A percentile compares a stretch with the other conserved stretches of the same genome.
These are phyloP conservation scores for Pichia heedii DNA, from an alignment of 805 yeast species.

Conservation along the genomic window DNA sequence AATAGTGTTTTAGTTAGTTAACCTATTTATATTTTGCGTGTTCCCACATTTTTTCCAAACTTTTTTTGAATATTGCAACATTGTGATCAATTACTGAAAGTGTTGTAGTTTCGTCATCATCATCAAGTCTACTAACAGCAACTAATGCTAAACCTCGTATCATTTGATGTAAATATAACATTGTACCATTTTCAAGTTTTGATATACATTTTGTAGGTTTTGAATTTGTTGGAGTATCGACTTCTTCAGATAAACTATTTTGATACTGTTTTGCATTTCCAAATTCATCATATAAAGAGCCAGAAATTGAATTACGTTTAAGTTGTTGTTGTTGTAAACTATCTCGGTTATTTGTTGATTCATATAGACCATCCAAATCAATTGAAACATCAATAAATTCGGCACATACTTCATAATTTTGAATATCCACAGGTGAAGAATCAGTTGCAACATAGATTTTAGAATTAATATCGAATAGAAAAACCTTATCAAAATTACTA, in stretches of 20 bases:
- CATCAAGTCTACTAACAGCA: slow-evolving; percentile 69
- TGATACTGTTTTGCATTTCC: neutral
- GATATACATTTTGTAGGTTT: slow-evolving; percentile 49
- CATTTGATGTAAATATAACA: slow-evolving; percentile 81
- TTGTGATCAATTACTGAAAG: slow-evolving; percentile 79
- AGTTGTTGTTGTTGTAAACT: neutral
- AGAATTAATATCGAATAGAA: slow-evolving; percentile 82
- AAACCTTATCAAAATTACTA: slow-evolving; percentile 86
- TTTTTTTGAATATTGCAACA: slow-evolving; percentile 67
- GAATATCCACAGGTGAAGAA: slow-evolving; percentile 90
- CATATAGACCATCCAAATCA: slow-evolving; percentile 71
- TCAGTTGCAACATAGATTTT: slow-evolving; percentile 95
- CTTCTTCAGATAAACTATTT: neutral
- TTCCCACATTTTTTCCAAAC: slow-evolving; percentile 67
- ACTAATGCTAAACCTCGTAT: slow-evolving; percentile 87
- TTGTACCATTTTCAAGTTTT: slow-evolving; percentile 72
- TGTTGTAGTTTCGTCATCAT: slow-evolving; percentile 37
- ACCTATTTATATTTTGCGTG: slow-evolving; percentile 25
- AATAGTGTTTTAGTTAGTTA: neutral
- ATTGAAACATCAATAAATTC: slow-evolving; percentile 93
- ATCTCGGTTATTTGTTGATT: slow-evolving; percentile 13
- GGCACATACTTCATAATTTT: slow-evolving; percentile 93
- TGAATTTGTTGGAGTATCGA: neutral
- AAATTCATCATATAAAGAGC: slow-evolving; percentile 3
- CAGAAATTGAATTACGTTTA: slow-evolving; percentile 4